Base-by-base conservation (phyloP, 2,329 filamentous ascomycete species). In the Tolypocladium ophioglossoides region DNA sequence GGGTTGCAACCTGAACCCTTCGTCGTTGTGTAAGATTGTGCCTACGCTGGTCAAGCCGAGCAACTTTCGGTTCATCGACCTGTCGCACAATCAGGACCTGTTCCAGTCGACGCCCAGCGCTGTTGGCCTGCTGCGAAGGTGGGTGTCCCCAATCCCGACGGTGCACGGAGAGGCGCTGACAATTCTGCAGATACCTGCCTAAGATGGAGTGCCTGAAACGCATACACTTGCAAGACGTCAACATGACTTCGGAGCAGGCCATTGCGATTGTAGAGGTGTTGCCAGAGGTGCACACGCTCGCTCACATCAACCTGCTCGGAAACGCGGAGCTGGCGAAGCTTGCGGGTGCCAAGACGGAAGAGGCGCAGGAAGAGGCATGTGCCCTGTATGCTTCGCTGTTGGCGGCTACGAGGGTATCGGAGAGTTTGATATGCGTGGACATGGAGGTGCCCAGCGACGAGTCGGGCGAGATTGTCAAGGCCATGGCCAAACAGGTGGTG, bases 331-430 rank as follows among this genome's bases (percentile, higher is more conserved):
- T 96, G 5, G 75, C 80, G 24, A 80, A 79, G 49, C 78, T 96
- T 27, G 86, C 90, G 6, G 80, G 83, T 56, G 87, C 90, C 0
- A 87, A 78, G 51, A 88, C 89, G 7, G 89, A 94, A 62, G 84
- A 84, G 54, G 79, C 78, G 1, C 90, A 96, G 68, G 92, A 97
- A 70, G 92, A 97, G 70, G 92, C 94, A 1, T 96, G 89, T 62
- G 94, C 94, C 1, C 72, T 97, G 8, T 97, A 95, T 67, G 91
- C 94, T 1, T 96, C 91, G 2, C 78, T 97, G 22, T 86, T 96
- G 73, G 88, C 91, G 6, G 92, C 92, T 0, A 86, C 90, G 1
- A 84, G 91, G 52, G 81, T 96, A 0, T 96, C 91, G 1, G 81
- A 83, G 51, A 88, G 86, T 16, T 79, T 99, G 35, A 84, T 97